Base-by-base conservation (phyloP, 2,329 filamentous ascomycete genomes). In the Xylariaceae sp. region DNA sequence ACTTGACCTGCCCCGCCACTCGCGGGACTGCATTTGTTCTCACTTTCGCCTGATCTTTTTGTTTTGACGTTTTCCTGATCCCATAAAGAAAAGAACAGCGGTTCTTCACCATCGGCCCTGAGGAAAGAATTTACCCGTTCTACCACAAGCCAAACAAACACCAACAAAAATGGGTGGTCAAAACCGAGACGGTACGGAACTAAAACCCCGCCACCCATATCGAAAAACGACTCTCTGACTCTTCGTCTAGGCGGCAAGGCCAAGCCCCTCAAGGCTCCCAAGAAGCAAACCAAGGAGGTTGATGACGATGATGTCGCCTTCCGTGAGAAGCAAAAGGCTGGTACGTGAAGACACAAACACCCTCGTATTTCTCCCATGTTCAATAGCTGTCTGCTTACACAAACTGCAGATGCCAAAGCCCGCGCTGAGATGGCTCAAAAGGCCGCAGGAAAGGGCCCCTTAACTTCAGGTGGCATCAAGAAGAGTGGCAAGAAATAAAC, bases 401-500 rank as follows among this genome's bases (percentile, higher is more conserved):
- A 22, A 17, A 14, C 34, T 23, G 55, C 59, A 86, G 88, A 91
- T 59, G 86, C 88, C 64, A 89, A 91, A 76, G 87, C 86, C 37
- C 85, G 83, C 70, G 92, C 94, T 73, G 88, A 90, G 8, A 66
- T 94, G 71, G 82, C 85, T n/a, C 77, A 83, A 50, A 87, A 88
- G 73, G 85, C 87, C 37, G 85, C 86, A 61, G 87, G 87, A 68
- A 95, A 94, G 74, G 92, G 92, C 3, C 91, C 92, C 29, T 67
- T 96, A 65, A 91, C 90, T 72, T 85, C 82, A 23, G 90, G 89
- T 25, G 69, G 77, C 52, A 95, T 97, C 76, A 96, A 96, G 84
- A 96, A 95, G 82, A 93, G 87, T 52, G 91, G 90, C 70, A 95
- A 96, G 86, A 95, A 96, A 84, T 95, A 78, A 72, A 60, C 32